Evolutionary conservation across 805 yeast genomes (phyloP), one percentile per base, ranked within the genome.

Genomic region (Ogataea parapolymorpha): DNA sequence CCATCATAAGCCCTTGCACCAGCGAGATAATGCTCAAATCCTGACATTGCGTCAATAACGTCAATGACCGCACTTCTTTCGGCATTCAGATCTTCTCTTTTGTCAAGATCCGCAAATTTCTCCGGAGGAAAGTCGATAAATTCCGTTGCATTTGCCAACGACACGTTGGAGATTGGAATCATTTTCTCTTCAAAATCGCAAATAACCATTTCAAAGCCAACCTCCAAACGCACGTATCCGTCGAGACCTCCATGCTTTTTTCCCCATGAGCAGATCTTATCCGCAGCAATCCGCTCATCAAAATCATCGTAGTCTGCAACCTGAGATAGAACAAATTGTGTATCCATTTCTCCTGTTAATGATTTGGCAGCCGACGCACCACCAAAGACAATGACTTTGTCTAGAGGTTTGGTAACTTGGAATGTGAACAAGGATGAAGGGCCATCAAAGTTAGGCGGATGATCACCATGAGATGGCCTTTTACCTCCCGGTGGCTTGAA

Each of bases 311-410:
- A 61, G 4, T 56, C 40, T 6, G 56, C 54, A 30, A 46, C 35
- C 49, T 68, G 55, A 15, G 79, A 63, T 3, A 72, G 51, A 35
- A 76, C 41, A 33, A 58, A 58, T 49, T 77, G 81, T 1, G 77
- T 69, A 53, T 80, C 86, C 84, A 78, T 78, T 51, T 75, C 80
- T 4, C 85, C 85, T 1, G 77, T 67, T 1, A 40, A 28, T 0
- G 71, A 61, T 54, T 79, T 80, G 0, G 84, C 77, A n/a, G 84
- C 86, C 22, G 83, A 77, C 0, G 85, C 83, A 5, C 86, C 86
- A 46, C 80, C 85, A n/a, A 80, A 54, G 37, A 71, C 68, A 5
- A 80, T 62, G 23, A 80, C 53, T 47, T 67, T 72, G 46, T 66
- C 67, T 37, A 80, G 55, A 3, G 82, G 79, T 44, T 62, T 65